Conservation (phyloP, 2,329 filamentous ascomycete genomes). For the Colletotrichum sansevieriae region DNA sequence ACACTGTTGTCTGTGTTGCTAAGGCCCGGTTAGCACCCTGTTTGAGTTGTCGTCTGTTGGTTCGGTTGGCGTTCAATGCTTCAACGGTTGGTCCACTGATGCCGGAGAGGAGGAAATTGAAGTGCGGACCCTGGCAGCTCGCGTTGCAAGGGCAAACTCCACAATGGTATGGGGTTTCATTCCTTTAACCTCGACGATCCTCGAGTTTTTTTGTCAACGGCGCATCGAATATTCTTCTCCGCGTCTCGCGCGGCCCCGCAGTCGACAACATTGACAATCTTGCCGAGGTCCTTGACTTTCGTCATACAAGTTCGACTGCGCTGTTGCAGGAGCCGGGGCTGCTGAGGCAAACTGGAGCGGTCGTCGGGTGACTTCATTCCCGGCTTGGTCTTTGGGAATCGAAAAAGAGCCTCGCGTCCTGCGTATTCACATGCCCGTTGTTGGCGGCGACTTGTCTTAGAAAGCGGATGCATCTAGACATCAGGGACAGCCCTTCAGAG, state of each 20-base stretch:
- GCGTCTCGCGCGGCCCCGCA: neutral
- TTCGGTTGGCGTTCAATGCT: conserved; percentile 18
- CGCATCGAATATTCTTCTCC: conserved; percentile 8
- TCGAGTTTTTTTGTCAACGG: too few species aligned
- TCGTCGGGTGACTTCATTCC: neutral
- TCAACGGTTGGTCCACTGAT: conserved; percentile 25
- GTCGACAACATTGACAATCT: conserved; percentile 17
- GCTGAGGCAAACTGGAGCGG: too few species aligned
- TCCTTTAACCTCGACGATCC: neutral
- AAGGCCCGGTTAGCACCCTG: neutral
- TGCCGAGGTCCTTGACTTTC: neutral
- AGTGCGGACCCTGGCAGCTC: neutral
- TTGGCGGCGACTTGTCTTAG: neutral
- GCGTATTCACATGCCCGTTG: neutral
- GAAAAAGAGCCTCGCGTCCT: neutral
- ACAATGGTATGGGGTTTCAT: conserved; percentile 1
- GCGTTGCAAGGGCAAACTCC: neutral
- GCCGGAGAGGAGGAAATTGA: conserved; percentile 4
- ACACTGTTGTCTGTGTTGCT: neutral
- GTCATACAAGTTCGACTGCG: neutral
- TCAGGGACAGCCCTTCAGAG: conserved; percentile 23
- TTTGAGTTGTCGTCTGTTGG: neutral
- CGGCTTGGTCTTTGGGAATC: neutral
- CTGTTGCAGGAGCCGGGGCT: neutral
- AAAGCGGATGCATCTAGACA: neutral